Conservation (phyloP, 495 filamentous ascomycete genomes). For the Aspergillus baeticus region DNA sequence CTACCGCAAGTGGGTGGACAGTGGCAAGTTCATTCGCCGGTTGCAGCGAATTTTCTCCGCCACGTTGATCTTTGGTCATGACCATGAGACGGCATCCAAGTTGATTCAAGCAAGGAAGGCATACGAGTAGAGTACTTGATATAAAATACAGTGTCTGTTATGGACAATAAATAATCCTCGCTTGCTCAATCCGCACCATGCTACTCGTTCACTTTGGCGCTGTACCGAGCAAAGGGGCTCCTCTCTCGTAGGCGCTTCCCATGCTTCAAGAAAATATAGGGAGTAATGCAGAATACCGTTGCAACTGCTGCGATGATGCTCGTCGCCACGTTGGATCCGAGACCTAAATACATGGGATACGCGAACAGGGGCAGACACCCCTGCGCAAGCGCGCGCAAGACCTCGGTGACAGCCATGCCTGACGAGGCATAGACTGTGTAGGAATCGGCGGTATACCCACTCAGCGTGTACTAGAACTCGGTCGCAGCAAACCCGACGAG, state of each 20-base stretch:
- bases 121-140: constrained; percentile 17
- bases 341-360: constrained; percentile 32
- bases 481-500: constrained; percentile 44
- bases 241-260: constrained; percentile 34
- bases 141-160: neutral
- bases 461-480: constrained; percentile 43
- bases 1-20: constrained; percentile 42
- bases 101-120: constrained; percentile 20
- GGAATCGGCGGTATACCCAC: constrained; percentile 46
- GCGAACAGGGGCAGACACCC: constrained; percentile 43
- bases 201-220: constrained; percentile 24
- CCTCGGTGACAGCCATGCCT: constrained; percentile 37
- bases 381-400: constrained; percentile 36
- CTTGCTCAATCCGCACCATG: neutral
- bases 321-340: constrained; percentile 39
- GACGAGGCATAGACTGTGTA: constrained; percentile 44
- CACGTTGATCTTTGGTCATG: constrained; percentile 42
- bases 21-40: constrained; percentile 36
- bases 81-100: constrained; percentile 18
- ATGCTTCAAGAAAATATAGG: constrained; percentile 34
- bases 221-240: constrained; percentile 44
- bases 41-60: constrained; percentile 36
- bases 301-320: constrained; percentile 40
- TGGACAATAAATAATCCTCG: no score
- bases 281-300: constrained; percentile 36